phyloP scores from a whole-genome alignment of 352 stramenopile species.

The Phytophthora tubulina region DNA sequence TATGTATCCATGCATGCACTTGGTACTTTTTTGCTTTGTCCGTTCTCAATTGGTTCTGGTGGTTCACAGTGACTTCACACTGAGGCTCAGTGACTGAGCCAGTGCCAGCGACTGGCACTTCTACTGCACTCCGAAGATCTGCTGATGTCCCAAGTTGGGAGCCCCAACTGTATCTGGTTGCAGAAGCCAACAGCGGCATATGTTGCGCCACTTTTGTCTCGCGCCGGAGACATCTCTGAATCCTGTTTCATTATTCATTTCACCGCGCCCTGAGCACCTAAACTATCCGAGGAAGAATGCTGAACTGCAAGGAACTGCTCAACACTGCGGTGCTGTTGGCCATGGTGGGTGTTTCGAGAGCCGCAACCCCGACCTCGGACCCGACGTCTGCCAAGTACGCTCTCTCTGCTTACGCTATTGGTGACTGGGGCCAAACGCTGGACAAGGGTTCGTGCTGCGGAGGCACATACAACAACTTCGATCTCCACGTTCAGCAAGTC shows the following conservation, averaged over 20 bases:
- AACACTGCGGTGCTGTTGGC: conserved; percentile 9
- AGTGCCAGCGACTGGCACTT: no score
- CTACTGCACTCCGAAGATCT: no score
- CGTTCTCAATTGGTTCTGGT: no score
- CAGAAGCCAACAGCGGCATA: no score
- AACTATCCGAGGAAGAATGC: background rate
- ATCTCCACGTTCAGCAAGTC: conserved; percentile 39
- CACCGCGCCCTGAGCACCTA: background rate
- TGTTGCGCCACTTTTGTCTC: background rate
- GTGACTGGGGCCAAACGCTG: conserved; percentile 51
- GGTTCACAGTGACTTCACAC: no score
- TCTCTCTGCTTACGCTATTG: conserved; percentile 36
- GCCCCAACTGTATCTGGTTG: conserved; percentile 1
- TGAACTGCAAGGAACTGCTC: conserved; percentile 5
- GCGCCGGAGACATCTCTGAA: background rate
- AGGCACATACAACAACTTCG: conserved; percentile 40
- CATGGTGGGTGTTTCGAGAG: background rate
- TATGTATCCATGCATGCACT: no score
- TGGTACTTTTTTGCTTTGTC: no score
- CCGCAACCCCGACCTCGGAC: background rate
- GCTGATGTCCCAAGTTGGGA: no score
- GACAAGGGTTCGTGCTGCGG: conserved; percentile 48
- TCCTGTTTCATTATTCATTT: conserved; percentile 14
- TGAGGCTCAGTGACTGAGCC: no score
- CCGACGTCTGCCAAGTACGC: conserved; percentile 8